Conservation (phyloP, 768 basidiomycete genomes). For the Neoboletus magnificus region DNA sequence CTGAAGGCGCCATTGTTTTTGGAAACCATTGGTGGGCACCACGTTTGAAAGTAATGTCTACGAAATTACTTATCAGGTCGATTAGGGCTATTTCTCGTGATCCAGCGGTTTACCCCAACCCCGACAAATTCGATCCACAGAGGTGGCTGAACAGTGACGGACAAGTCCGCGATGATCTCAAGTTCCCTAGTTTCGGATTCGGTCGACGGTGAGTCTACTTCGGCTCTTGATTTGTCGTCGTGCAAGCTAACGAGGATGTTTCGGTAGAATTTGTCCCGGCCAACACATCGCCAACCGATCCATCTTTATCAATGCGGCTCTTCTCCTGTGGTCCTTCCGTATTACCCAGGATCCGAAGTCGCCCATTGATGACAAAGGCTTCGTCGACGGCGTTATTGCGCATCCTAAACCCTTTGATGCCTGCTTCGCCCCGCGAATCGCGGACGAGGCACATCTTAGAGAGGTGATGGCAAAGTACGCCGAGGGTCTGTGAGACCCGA, state of each 20-base stretch:
- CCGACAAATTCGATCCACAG: slow-evolving; percentile 55
- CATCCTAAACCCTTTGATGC: slow-evolving; percentile 63
- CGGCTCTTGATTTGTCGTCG: not conserved
- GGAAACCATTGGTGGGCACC: slow-evolving; percentile 34
- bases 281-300: slow-evolving; percentile 60
- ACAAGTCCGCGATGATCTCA: slow-evolving; percentile 50
- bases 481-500: slow-evolving; percentile 17
- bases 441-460: slow-evolving; percentile 23
- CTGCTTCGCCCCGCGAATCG: slow-evolving; percentile 48
- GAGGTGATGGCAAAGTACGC: slow-evolving; percentile 26
- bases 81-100: slow-evolving; percentile 55
- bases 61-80: not conserved
- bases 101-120: slow-evolving; percentile 54
- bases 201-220: slow-evolving; percentile 37
- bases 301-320: slow-evolving; percentile 61
- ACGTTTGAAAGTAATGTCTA: not conserved
- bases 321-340: slow-evolving; percentile 64
- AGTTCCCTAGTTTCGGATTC: slow-evolving; percentile 54
- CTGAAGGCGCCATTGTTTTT: slow-evolving; percentile 35
- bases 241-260: not conserved
- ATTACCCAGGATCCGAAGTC: slow-evolving; percentile 47
- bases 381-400: slow-evolving; percentile 61
- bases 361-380: slow-evolving; percentile 59
- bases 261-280: slow-evolving; percentile 60
- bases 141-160: slow-evolving; percentile 46